Evolutionary conservation across 2,329 filamentous ascomycete genomes (phyloP), one percentile per base, ranked within the genome.

Genomic region (Epichloe hybrida): DNA sequence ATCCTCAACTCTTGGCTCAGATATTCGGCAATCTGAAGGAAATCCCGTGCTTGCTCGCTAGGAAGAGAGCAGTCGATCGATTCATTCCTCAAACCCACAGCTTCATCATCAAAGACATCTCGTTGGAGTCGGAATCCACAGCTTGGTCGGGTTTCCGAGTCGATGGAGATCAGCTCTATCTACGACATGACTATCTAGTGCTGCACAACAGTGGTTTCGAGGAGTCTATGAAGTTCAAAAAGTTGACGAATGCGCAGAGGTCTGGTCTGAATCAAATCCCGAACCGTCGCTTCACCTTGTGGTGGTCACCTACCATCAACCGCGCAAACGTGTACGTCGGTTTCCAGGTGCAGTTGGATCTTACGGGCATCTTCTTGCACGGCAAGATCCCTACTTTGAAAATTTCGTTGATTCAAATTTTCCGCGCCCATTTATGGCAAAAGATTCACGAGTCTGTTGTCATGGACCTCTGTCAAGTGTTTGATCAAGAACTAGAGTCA

Each of bases 371-470:
- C 54, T 98, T 98, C 81, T 76, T 98, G 64, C 94, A 98, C 73
- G 93, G 93, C 60, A 98, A 98, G 71, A 98, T 98, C 52, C 94
- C 93, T 0, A 98, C 93, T 0, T 71, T 98, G 42, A 98, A 98
- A 72, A 98, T 98, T 55, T 96, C 90, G 0, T 74, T 98, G 50
- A 98, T 98, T 54, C 93, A 98, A 65, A 98, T 98, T 60, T 98
- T 98, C 86, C 84, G 93, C 65, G 93, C 94, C 49, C 93, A 98
- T 80, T 83, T 98, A 74, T 98, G 93, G 93, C 93, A 98, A 68
- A 98, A 98, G 76, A 97, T 98, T 45, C 94, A 98, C 68, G 93
- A 98, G 69, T 94, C 87, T 1, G 90, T 97, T 0, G 91, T 96
- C 36, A 98, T 98, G 93, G 93, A 98, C 75, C 69, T 98, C 62